phyloP scores from a whole-genome alignment of 164 flowering plant genomes.

The Cinnamomum micranthum region DNA sequence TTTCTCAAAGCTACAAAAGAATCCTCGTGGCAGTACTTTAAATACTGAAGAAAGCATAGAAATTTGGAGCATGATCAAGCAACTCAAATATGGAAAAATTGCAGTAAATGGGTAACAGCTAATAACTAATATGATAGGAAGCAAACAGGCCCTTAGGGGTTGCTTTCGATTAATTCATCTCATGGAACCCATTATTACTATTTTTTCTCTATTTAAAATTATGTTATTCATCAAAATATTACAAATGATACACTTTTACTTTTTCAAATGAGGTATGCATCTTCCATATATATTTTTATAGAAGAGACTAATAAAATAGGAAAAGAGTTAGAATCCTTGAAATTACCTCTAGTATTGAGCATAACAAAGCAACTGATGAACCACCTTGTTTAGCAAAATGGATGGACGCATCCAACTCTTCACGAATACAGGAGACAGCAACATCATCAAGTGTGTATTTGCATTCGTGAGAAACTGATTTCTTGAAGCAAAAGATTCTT shows the following conservation, averaged over 20 bases:
- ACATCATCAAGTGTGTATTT: conserved; percentile 9
- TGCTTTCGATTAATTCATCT: too few relatives aligned
- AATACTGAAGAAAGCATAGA: neutral
- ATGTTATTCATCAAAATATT: neutral
- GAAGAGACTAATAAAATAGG: conserved; percentile 1
- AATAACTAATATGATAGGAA: too few relatives aligned
- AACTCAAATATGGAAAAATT: neutral
- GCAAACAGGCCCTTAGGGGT: too few relatives aligned
- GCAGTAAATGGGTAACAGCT: too few relatives aligned
- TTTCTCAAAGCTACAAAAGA: neutral
- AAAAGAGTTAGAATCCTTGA: neutral
- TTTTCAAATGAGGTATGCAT: neutral
- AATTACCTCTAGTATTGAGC: conserved; percentile 60
- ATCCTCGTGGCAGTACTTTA: neutral
- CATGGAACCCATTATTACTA: too few relatives aligned
- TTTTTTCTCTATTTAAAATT: too few relatives aligned
- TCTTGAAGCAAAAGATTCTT: conserved; percentile 19
- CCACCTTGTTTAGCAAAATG: conserved; percentile 19
- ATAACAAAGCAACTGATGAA: conserved; percentile 21
- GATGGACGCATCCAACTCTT: conserved; percentile 36
- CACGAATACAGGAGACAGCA: conserved; percentile 18
- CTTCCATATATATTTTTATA: neutral
- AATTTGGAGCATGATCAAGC: neutral
- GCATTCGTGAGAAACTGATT: conserved; percentile 26
- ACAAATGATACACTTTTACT: too few relatives aligned